phyloP scores from a whole-genome alignment of 2,329 filamentous ascomycete genomes.

The Cryphonectria parasitica region DNA sequence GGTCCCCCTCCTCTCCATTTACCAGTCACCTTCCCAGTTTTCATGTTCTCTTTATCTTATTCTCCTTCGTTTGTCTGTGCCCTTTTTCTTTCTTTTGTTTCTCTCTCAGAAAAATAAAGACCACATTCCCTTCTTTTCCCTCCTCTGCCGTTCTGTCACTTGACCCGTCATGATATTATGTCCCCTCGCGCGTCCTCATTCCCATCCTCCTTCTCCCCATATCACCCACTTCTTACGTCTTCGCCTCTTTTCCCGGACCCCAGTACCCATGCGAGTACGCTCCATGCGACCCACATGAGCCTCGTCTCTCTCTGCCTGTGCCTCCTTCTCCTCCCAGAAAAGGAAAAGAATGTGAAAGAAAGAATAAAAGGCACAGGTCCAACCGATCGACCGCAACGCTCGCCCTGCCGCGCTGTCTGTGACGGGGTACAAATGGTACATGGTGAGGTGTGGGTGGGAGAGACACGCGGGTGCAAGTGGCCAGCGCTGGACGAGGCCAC shows the following conservation, averaged over 20 bases:
- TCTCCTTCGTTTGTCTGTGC: too few relatives aligned
- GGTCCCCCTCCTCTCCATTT: background rate
- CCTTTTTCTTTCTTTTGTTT: too few relatives aligned
- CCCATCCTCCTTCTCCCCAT: background rate
- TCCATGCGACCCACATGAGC: background rate
- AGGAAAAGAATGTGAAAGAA: background rate
- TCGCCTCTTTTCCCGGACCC: slow-evolving; percentile 1
- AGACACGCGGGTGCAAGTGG: background rate
- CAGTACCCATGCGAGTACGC: background rate
- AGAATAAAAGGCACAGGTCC: background rate
- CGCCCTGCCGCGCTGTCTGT: background rate
- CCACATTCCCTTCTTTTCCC: background rate
- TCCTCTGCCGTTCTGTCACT: background rate
- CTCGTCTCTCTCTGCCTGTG: background rate
- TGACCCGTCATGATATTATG: background rate
- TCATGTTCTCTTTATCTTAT: background rate
- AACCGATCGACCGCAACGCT: background rate
- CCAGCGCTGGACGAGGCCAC: background rate
- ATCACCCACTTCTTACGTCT: slow-evolving; percentile 3
- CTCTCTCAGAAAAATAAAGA: too few relatives aligned
- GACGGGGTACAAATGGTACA: background rate
- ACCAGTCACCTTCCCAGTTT: background rate
- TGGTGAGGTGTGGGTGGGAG: background rate
- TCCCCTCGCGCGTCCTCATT: background rate
- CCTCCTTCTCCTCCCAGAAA: background rate